These are phyloP conservation scores for Tricharina praecox DNA, from an alignment of 495 filamentous ascomycete species.

Conservation along the genomic window DNA sequence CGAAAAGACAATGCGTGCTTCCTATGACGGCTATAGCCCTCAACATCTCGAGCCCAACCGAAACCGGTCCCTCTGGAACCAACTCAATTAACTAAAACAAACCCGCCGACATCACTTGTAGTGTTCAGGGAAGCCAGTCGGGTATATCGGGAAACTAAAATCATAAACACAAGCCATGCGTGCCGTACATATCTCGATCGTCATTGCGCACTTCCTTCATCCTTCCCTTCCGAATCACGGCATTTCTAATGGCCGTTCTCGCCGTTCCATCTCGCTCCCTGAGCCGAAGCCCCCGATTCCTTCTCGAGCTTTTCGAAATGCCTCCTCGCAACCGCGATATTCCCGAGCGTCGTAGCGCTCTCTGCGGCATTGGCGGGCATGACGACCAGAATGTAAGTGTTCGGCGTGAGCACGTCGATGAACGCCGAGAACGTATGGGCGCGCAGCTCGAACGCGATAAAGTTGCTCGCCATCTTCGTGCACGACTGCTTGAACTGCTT, in stretches of 20 bases:
- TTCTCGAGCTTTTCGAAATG: conserved; percentile 45
- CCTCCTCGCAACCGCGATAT: conserved; percentile 66
- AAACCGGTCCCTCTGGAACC: too few relatives aligned
- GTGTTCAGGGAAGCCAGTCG: too few relatives aligned
- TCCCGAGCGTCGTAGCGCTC: conserved; percentile 75
- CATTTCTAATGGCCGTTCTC: neutral
- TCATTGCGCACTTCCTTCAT: too few relatives aligned
- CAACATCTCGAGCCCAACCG: too few relatives aligned
- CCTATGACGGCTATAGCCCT: too few relatives aligned
- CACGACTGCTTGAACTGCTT: conserved; percentile 89
- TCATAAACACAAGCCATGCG: too few relatives aligned
- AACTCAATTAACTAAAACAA: too few relatives aligned
- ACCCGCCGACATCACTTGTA: too few relatives aligned
- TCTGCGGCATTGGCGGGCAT: conserved; percentile 45
- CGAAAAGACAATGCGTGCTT: too few relatives aligned
- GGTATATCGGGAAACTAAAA: too few relatives aligned
- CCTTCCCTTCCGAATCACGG: neutral
- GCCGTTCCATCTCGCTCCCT: neutral
- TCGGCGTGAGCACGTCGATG: conserved; percentile 79
- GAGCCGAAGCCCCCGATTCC: conserved; percentile 24
- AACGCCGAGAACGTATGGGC: conserved; percentile 70
- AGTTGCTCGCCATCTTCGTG: conserved; percentile 26
- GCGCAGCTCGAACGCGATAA: conserved; percentile 33
- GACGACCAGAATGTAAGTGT: conserved; percentile 85
- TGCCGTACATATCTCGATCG: too few relatives aligned